Evolutionary conservation across 139 green algal species (phyloP).

Genomic region (Nannochloris sp.): DNA sequence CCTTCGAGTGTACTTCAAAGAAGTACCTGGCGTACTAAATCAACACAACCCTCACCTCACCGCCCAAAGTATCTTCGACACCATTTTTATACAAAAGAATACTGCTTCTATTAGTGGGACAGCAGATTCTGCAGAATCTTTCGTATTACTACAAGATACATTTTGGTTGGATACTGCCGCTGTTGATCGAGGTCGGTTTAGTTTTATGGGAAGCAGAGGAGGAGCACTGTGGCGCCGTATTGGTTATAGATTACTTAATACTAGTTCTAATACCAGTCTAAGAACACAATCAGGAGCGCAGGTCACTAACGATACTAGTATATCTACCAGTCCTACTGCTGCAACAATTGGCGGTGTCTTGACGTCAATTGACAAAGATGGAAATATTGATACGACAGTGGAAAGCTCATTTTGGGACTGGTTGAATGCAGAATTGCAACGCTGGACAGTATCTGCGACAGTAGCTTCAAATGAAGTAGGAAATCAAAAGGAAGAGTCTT

Average conservation of each 20-base stretch:
- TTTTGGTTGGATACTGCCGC: slow-evolving; percentile 91
- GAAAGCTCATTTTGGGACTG: slow-evolving; percentile 10
- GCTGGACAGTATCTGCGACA: neutral
- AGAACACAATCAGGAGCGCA: neutral
- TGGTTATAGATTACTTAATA: no score
- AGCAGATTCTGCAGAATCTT: no score
- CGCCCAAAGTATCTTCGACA: neutral
- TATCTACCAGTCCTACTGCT: no score
- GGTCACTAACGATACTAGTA: no score
- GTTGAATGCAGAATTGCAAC: slow-evolving; percentile 1
- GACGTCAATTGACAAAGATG: no score
- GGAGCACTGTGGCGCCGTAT: slow-evolving; percentile 73
- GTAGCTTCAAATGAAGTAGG: neutral
- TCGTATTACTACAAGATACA: slow-evolving; percentile 52
- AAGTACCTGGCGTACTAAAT: neutral
- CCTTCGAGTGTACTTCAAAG: neutral
- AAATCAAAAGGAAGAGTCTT: neutral
- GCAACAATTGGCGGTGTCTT: no score
- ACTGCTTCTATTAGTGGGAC: neutral
- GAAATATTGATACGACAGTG: no score
- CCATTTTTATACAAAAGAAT: neutral
- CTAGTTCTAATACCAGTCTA: neutral
- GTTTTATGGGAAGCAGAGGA: slow-evolving; percentile 79
- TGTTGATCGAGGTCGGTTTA: slow-evolving; percentile 76
- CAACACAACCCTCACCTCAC: no score